These are phyloP conservation scores for Bacidia rubella DNA, from an alignment of 495 filamentous ascomycete species.

Conservation along the genomic window DNA sequence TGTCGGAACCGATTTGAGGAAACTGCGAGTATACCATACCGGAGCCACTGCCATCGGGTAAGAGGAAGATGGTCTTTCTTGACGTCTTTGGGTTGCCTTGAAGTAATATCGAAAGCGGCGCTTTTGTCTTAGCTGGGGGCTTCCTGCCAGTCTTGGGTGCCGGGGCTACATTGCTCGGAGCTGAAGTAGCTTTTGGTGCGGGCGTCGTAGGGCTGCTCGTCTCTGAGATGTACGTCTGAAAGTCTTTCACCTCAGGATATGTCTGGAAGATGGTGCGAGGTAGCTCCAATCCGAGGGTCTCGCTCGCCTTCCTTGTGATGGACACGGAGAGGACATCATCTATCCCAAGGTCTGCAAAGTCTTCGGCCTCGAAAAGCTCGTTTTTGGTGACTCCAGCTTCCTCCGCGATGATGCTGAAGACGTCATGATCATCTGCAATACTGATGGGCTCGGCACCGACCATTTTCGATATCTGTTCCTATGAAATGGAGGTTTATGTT, in stretches of 20 bases:
- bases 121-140: slow-evolving; percentile 26
- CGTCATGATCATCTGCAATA: too few relatives aligned
- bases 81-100: slow-evolving; percentile 39
- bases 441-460: too few relatives aligned
- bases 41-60: slow-evolving; percentile 67
- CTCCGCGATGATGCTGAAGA: slow-evolving; percentile 3
- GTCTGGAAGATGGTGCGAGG: slow-evolving; percentile 2
- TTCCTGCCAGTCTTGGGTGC: slow-evolving; percentile 12
- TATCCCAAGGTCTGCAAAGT: slow-evolving; percentile 4
- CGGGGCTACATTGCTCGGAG: slow-evolving; percentile 15
- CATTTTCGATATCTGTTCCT: too few relatives aligned
- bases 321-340: slow-evolving; percentile 1
- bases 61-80: slow-evolving; percentile 52
- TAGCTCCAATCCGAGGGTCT: not conserved
- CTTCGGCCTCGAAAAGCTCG: slow-evolving; percentile 3
- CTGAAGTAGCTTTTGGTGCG: slow-evolving; percentile 13
- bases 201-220: slow-evolving; percentile 22
- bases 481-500: too few relatives aligned
- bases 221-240: not conserved
- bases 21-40: slow-evolving; percentile 49
- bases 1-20: slow-evolving; percentile 27
- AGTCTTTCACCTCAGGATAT: not conserved
- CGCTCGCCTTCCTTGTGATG: not conserved
- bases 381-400: not conserved
- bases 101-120: slow-evolving; percentile 32